Conservation (phyloP, 305 asterid genomes). For the Solanum hybrid region DNA sequence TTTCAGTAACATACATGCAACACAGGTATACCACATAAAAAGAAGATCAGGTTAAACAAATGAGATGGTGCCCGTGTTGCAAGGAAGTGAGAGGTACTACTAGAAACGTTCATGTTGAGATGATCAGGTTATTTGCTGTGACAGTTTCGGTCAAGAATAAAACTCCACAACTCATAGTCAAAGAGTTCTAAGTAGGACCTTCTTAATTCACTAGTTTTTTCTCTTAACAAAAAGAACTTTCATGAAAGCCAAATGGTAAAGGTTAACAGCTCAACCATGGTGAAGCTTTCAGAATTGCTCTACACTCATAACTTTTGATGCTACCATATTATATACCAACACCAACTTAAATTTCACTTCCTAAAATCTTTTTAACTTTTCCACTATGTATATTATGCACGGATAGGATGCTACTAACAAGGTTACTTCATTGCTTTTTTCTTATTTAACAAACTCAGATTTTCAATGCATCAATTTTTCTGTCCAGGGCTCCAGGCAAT, state of each 20-base stretch:
- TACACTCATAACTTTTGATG: not conserved
- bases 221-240: not conserved
- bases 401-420: not conserved
- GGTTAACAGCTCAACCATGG: not conserved
- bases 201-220: not conserved
- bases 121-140: not conserved
- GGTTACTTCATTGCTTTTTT: not conserved
- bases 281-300: not conserved
- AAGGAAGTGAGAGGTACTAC: not conserved
- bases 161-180: not conserved
- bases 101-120: not conserved
- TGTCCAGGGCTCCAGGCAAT: not conserved
- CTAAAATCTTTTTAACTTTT: not conserved
- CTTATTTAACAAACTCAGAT: not conserved
- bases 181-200: not conserved
- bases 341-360: not conserved
- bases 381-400: not conserved
- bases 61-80: not conserved
- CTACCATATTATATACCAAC: not conserved
- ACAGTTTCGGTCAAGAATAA: not conserved
- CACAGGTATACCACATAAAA: not conserved
- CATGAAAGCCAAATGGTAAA: not conserved
- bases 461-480: not conserved
- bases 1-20: not conserved
- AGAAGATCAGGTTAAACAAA: not conserved